Base-by-base conservation (phyloP, 1,139 yeast genomes). In the Sugiyamaella castrensis region DNA sequence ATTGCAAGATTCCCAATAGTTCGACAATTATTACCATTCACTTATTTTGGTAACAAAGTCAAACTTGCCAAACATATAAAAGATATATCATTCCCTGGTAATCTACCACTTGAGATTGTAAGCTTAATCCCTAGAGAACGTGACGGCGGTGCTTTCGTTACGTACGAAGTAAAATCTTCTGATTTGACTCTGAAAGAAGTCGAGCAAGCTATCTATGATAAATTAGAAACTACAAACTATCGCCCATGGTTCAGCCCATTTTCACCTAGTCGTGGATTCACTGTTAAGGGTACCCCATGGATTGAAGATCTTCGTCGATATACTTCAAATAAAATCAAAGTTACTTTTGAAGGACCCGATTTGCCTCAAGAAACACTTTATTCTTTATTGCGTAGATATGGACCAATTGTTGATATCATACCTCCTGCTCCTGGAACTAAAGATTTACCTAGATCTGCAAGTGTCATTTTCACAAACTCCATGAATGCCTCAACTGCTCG, bases 261-360 rank as follows among this genome's bases (percentile, higher is more conserved):
- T 61, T 52, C 71, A 65, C 48, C 70, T 66, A 62, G 75, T 81
- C 68, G 65, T 69, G 61, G 85, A 71, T 48, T 84, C 74, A 81
- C 87, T 0, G 98, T 94, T 1, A 84, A 84, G 57, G 98, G 98
- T 51, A 75, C 80, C 0, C 98, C 98, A 0, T 92, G 98, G 97
- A 86, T 92, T 55, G 98, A 92, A 67, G 98, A 92, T 65, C 73
- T 92, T 63, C 77, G 86, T 57, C 71, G 97, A 55, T 77, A 76
- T 55, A 95, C 95, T 8, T 81, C 84, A 52, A 69, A 74, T 10
- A 73, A 75, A 19, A 68, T 92, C 32, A 76, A 78, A 50, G 82
- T 91, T 2, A 75, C 76, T 34, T 89, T 84, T 62, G 89, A 85
- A 55, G 97, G 97, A 1, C 75, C 83, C 0, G 74, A 72, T 28